These are phyloP conservation scores for Globisporangium sylvaticum DNA, from an alignment of 352 stramenopile species.

Conservation along the genomic window DNA sequence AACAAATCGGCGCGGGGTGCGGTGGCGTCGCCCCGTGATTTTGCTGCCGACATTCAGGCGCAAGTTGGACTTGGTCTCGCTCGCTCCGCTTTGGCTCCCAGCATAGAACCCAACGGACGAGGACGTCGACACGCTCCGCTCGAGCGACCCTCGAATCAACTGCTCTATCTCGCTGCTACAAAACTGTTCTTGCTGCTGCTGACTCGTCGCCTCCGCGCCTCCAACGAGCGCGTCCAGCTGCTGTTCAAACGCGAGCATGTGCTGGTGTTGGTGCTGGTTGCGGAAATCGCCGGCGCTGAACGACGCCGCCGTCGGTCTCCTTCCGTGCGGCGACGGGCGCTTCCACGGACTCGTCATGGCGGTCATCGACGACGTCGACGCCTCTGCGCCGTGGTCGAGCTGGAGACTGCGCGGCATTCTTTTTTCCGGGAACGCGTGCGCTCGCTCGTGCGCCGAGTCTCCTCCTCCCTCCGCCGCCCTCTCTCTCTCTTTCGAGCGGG, in stretches of 20 bases:
- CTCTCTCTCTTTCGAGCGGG: neutral
- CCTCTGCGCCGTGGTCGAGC: slow-evolving; percentile 1
- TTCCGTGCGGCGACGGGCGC: neutral
- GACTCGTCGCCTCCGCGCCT: slow-evolving; percentile 3
- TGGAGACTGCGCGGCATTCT: slow-evolving; percentile 15
- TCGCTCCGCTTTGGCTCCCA: slow-evolving; percentile 4
- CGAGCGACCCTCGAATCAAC: slow-evolving; percentile 1
- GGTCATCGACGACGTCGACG: slow-evolving; percentile 9
- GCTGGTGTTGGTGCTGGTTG: slow-evolving; percentile 11
- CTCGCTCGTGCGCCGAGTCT: neutral
- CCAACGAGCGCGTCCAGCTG: slow-evolving; percentile 16
- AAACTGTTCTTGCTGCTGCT: slow-evolving; percentile 6
- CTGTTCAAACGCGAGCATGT: slow-evolving; percentile 15
- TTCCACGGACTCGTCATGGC: slow-evolving; percentile 13
- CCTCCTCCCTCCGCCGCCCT: neutral
- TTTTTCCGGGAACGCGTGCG: neutral
- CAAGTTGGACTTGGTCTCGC: neutral
- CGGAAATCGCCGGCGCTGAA: slow-evolving; percentile 22
- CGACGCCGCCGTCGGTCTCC: slow-evolving; percentile 17
- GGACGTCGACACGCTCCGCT: slow-evolving; percentile 13
- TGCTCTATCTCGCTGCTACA: slow-evolving; percentile 3
- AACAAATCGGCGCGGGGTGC: slow-evolving; percentile 61
- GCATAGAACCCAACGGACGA: slow-evolving; percentile 5
- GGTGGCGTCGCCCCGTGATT: slow-evolving; percentile 54
- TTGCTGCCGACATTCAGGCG: slow-evolving; percentile 19